Base-by-base conservation (phyloP, 306 rosid genomes). In the Quercus engelmannii region DNA sequence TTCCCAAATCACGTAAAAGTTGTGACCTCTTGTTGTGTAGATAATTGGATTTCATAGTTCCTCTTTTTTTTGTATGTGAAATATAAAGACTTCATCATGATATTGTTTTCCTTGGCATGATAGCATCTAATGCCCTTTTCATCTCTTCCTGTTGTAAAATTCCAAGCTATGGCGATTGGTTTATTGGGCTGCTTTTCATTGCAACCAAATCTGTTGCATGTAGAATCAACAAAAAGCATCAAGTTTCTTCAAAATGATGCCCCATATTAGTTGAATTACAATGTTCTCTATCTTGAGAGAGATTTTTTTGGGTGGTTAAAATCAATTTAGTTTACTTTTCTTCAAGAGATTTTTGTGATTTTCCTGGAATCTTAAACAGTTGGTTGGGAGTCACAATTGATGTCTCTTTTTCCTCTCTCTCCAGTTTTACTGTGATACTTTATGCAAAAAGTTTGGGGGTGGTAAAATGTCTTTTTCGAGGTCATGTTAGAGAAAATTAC, bases 21-120 rank as follows among this genome's bases (percentile, higher is more conserved):
- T 73, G 9, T 72, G 74, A 13, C 33, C 74, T n/a, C n/a, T n/a
- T 21, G 64, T 58, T 56, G 55, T 62, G 54, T 78, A 49, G 72
- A 72, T 63, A 14, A 5, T 51, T 61, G 68, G 68, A 19, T 74
- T 74, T 55, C 43, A 76, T 76, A 49, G 55, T 26, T 64, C 3
- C 35, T 28, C 20, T 31, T 1, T 18, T 18, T 23, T 33, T 12
- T 21, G 9, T 21, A 11, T 72, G 63, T 71, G 55, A 61, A 43
- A 52, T 19, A 49, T 19, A 26, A 43, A 61, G 61, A 6, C 33
- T 46, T 59, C 31, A 23, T 26, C 26, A 59, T 23, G 17, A 59
- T 59, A 18, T 23, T 13, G 18, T 4, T 15, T 68, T 68, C 18
- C 41, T 8, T 3, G n/a, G 17, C 52, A 19, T 33, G 14, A 35